A percentile compares a stretch with the other conserved stretches of the same genome.
Evolutionary conservation across 2,329 filamentous ascomycete genomes (phyloP).

Genomic region (Aspergillus novofumigatus): DNA sequence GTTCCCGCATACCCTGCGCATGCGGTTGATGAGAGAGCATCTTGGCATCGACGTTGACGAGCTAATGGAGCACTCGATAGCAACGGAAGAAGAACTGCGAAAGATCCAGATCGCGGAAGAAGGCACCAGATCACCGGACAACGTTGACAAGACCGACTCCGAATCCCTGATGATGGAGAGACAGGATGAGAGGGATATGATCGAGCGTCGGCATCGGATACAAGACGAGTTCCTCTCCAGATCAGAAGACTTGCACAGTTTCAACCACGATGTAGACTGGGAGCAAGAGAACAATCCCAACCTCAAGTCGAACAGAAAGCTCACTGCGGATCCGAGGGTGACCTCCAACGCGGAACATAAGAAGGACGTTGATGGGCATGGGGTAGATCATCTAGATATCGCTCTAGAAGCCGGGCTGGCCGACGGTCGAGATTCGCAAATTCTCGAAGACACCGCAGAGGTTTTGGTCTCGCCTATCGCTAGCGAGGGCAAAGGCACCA

Average conservation of each 20-base stretch:
- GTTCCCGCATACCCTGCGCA: constrained; percentile 87
- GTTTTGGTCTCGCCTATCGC: constrained; percentile 63
- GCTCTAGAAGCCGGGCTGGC: constrained; percentile 59
- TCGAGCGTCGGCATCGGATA: constrained; percentile 40
- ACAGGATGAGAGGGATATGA: constrained; percentile 39
- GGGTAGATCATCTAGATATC: constrained; percentile 68
- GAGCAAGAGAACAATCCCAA: constrained; percentile 56
- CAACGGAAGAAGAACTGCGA: constrained; percentile 60
- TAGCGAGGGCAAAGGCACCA: constrained; percentile 59
- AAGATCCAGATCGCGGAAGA: constrained; percentile 57
- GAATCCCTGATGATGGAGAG: constrained; percentile 33
- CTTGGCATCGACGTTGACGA: constrained; percentile 93
- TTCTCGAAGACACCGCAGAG: constrained; percentile 63
- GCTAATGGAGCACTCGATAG: constrained; percentile 73
- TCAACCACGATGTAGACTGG: constrained; percentile 71
- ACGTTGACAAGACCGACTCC: constrained; percentile 21
- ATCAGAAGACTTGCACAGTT: constrained; percentile 59
- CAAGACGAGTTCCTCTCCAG: constrained; percentile 56
- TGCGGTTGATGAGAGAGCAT: constrained; percentile 95
- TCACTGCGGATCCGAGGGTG: constrained; percentile 56
- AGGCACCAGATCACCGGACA: constrained; percentile 17
- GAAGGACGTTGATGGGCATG: constrained; percentile 74
- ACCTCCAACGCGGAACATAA: constrained; percentile 60
- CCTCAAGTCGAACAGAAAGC: constrained; percentile 51
- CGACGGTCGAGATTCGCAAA: constrained; percentile 65